Base-by-base conservation (phyloP, 106 monocot species). In the Acorus calamus region DNA sequence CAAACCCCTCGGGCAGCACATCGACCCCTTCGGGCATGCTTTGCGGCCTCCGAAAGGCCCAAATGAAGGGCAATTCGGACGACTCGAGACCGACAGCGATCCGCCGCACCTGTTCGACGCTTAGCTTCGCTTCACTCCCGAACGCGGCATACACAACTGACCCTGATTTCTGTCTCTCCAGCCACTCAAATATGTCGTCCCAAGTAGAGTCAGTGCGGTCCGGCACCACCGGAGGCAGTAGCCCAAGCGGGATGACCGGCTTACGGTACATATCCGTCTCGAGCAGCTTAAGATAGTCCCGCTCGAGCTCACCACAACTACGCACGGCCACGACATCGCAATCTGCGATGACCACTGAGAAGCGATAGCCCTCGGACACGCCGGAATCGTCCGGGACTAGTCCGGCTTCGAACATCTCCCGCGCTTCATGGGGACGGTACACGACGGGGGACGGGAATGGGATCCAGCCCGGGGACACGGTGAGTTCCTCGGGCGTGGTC, bases 71-170 rank as follows among this genome's bases (percentile, higher is more conserved):
- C 11, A 77, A 4, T 12, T 43, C 61, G 11, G 61, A 57, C 4
- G 2, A 8, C 65, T 77, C 77, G 12, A 81, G 66, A 49, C 81
- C 81, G 4, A 42, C 8, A 3, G 81, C 81, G 47, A 81, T 64
- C 69, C 73, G 62, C 0, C 53, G 42, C 28, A 73, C 59, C 4
- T 66, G 53, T 43, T 7, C 61, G 0, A 4, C 42, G 45, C 28
- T 70, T 0, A 74, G 47, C 52, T 62, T 72, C 43, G 48, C 63
- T 47, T 81, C 81, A 5, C 69, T 81, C 4, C 81, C 81, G 28
- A 77, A 73, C 0, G 76, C 76, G 3, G 52, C 63, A 46, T 72
- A 81, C 5, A 76, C 64, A 2, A 76, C 76, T 0, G 76, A 66
- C 5, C 47, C 46, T 0, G 50, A 49, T 8, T 54, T 13, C 14